Base-by-base conservation (phyloP, 108 stramenopile species). In the Pseudonitzschia multiseries region DNA sequence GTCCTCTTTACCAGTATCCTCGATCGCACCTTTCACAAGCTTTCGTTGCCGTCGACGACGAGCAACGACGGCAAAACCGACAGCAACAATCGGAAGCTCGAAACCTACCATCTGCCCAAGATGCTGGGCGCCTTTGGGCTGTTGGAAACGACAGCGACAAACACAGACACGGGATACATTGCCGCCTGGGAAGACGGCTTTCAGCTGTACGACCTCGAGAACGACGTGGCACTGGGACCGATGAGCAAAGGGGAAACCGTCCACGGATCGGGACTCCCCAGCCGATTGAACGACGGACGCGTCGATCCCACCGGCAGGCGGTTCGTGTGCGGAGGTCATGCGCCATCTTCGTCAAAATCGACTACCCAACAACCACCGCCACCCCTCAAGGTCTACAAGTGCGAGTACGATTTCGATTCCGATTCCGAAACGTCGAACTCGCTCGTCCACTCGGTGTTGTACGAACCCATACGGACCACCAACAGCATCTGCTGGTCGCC, bases 151-250 rank as follows among this genome's bases (percentile, higher is more conserved):
- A 26, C 42, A 15, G 29, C 51, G 12, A 31, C 66, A 27, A 41
- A 12, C 33, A 40, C 32, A 3, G 33, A 72, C 10, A 43, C 54
- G 24, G 74, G 75, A n/a, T 77, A 80, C 61, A 51, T 84, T 31
- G 81, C 71, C 43, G 83, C 83, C 8, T 84, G 78, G 78, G 83
- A 84, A 48, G 83, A 84, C 64, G 76, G 83, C 8, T 84, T 84
- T 74, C 83, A 84, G 65, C 3, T 83, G 28, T 83, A 76, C 53
- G 70, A 83, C 52, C 18, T 72, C 4, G 67, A 69, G 8, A 28
- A 28, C 2, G 29, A 46, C 14, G 67, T 31, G 33, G 21, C 68
- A 0, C 32, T 83, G 14, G 50, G 69, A 50, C 54, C 31, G 1
- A 70, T 71, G 60, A 84, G 83, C 60, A 18, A 24, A 4, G 83